phyloP scores from a whole-genome alignment of 768 basidiomycete species.

The Suillus fuscotomentosus region DNA sequence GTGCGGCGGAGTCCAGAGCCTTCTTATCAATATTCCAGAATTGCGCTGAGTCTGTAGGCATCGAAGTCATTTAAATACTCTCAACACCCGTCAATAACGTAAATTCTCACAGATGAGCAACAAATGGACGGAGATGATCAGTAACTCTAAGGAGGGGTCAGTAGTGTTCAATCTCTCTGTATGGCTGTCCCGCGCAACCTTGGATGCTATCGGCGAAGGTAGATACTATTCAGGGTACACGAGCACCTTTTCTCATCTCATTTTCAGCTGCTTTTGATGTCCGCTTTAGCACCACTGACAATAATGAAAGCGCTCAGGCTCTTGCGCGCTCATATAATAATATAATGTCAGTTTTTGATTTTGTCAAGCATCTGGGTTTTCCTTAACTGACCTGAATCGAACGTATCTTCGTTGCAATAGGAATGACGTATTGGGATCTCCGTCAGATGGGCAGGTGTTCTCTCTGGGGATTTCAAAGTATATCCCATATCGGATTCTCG shows the following conservation, averaged over 20 bases:
- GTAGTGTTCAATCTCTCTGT: constrained; percentile 21
- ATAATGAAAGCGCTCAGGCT: neutral
- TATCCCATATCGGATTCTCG: constrained; percentile 31
- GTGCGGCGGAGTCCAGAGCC: constrained; percentile 47
- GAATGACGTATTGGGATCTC: constrained; percentile 8
- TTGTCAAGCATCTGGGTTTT: neutral
- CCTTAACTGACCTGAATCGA: neutral
- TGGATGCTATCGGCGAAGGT: constrained; percentile 55
- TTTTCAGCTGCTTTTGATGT: constrained; percentile 48
- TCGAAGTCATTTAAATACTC: neutral
- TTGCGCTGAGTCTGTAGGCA: constrained; percentile 26
- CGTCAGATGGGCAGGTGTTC: constrained; percentile 23
- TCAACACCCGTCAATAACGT: neutral
- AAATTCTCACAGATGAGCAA: constrained; percentile 17
- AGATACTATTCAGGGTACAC: neutral
- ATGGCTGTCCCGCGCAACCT: constrained; percentile 42
- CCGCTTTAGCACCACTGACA: constrained; percentile 40
- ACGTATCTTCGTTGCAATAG: constrained; percentile 1
- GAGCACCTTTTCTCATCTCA: neutral
- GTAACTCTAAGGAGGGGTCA: constrained; percentile 4
- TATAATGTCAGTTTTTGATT: constrained; percentile 1
- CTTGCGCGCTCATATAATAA: constrained; percentile 9
- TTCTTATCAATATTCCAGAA: constrained; percentile 49
- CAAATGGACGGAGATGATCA: constrained; percentile 24
- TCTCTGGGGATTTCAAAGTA: constrained; percentile 28